Conservation (phyloP, 108 stramenopile species). For the Skeletonema marinoi region DNA sequence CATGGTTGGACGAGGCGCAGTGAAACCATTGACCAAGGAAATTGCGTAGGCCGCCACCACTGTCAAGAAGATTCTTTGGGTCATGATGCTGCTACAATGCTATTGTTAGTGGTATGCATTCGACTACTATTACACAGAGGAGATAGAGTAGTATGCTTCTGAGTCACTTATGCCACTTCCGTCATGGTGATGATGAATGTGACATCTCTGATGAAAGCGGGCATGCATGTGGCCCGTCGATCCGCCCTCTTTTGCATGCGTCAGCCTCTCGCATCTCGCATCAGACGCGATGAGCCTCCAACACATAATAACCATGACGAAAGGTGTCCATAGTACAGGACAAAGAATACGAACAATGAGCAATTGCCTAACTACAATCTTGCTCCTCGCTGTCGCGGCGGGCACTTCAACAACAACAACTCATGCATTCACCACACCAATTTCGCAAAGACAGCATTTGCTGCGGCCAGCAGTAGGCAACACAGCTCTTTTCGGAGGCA, state of each 20-base stretch:
- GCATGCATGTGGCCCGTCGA: too few species aligned
- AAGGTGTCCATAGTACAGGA: background rate
- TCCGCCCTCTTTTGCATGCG: background rate
- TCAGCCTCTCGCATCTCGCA: background rate
- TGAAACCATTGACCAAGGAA: background rate
- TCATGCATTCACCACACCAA: conserved; percentile 7
- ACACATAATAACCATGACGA: background rate
- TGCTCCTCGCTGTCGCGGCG: background rate
- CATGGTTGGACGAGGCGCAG: background rate
- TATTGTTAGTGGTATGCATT: too few species aligned
- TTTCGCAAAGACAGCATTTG: background rate
- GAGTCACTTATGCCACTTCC: too few species aligned
- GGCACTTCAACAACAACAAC: background rate
- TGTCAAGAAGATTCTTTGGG: background rate
- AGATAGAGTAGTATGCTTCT: too few species aligned
- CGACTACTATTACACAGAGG: too few species aligned
- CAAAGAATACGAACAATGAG: background rate
- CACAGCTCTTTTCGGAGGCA: conserved; percentile 22
- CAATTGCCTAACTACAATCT: background rate
- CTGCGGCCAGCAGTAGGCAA: background rate
- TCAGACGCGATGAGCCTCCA: background rate
- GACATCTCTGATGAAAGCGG: too few species aligned
- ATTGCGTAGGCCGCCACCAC: background rate
- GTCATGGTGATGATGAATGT: too few species aligned
- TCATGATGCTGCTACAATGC: background rate